Evolutionary conservation across 1,139 yeast genomes (phyloP).

Genomic region (Petasospora fabianii): DNA sequence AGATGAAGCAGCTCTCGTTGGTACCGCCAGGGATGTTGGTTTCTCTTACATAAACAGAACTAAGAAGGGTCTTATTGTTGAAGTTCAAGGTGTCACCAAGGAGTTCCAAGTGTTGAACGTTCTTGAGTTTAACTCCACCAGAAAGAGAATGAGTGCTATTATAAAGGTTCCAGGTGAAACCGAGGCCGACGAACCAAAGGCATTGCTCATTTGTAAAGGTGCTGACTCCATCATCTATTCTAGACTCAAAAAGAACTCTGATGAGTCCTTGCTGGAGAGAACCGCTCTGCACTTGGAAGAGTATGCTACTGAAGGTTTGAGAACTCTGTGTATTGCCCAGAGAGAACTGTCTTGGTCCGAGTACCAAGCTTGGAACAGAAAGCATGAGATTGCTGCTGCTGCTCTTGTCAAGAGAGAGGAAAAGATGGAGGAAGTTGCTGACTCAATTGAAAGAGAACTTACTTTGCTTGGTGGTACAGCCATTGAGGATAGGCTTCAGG

Average conservation of each 20-base stretch:
- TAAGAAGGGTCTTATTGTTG: conserved; percentile 64
- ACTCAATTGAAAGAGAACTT: conserved; percentile 72
- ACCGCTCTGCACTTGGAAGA: conserved; percentile 88
- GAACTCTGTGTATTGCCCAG: conserved; percentile 91
- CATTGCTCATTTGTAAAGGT: conserved; percentile 75
- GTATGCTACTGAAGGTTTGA: conserved; percentile 91
- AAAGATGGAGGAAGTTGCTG: conserved; percentile 71
- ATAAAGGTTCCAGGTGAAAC: conserved; percentile 52
- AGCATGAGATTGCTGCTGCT: conserved; percentile 73
- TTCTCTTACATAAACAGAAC: conserved; percentile 74
- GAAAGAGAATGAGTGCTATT: conserved; percentile 96
- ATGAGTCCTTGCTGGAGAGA: conserved; percentile 42
- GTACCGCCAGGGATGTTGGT: conserved; percentile 91
- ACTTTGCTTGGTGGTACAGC: conserved; percentile 91
- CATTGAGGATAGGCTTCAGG: conserved; percentile 92
- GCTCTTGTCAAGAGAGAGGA: conserved; percentile 77
- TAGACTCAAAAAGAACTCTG: conserved; percentile 45
- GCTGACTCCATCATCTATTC: conserved; percentile 90
- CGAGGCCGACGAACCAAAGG: conserved; percentile 39
- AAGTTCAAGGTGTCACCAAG: conserved; percentile 67
- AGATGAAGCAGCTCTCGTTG: conserved; percentile 93
- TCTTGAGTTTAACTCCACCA: conserved; percentile 82
- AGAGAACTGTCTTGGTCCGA: conserved; percentile 59
- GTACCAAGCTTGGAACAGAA: conserved; percentile 63
- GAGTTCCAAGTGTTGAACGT: conserved; percentile 75